Conservation (phyloP, 768 basidiomycete genomes). For the Suillus spraguei region DNA sequence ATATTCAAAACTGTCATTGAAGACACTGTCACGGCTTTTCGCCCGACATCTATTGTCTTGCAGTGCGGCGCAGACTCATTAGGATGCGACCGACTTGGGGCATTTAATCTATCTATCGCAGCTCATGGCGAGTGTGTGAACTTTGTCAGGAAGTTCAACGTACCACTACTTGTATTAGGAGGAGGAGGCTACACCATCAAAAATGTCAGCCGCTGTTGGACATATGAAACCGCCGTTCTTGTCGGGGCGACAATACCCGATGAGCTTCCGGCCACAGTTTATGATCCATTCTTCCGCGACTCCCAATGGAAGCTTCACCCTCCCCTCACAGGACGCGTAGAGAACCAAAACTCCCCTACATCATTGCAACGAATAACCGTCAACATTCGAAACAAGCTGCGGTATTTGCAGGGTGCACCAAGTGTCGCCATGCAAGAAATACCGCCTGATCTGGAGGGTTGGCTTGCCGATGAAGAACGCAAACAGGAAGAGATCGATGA, state of each 20-base stretch:
- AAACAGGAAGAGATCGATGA: conserved; percentile 72
- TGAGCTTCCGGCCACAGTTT: conserved; percentile 85
- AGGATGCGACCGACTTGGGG: conserved; percentile 92
- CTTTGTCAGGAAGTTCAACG: conserved; percentile 90
- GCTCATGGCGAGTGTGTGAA: conserved; percentile 98
- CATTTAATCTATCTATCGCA: conserved; percentile 96
- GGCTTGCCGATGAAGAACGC: conserved; percentile 72
- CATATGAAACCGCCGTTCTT: conserved; percentile 94
- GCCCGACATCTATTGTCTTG: conserved; percentile 87
- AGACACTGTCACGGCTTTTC: conserved; percentile 87
- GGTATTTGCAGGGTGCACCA: conserved; percentile 95
- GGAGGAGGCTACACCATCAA: conserved; percentile 98
- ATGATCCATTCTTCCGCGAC: conserved; percentile 92
- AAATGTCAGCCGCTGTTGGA: conserved; percentile 98
- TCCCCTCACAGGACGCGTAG: conserved; percentile 86
- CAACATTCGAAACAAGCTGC: conserved; percentile 81
- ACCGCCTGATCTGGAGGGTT: conserved; percentile 84
- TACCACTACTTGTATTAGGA: conserved; percentile 89
- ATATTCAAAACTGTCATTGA: conserved; percentile 97
- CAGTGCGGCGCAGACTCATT: conserved; percentile 98
- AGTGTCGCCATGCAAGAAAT: conserved; percentile 96
- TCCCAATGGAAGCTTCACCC: conserved; percentile 93
- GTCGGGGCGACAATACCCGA: conserved; percentile 84
- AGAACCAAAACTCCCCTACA: conserved; percentile 87
- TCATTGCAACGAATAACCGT: conserved; percentile 88